Percentiles rank a stretch among this genome's conserved stretches.
Evolutionary conservation across 495 filamentous ascomycete genomes (phyloP).

Genomic region (Evansstolkia leycettana): DNA sequence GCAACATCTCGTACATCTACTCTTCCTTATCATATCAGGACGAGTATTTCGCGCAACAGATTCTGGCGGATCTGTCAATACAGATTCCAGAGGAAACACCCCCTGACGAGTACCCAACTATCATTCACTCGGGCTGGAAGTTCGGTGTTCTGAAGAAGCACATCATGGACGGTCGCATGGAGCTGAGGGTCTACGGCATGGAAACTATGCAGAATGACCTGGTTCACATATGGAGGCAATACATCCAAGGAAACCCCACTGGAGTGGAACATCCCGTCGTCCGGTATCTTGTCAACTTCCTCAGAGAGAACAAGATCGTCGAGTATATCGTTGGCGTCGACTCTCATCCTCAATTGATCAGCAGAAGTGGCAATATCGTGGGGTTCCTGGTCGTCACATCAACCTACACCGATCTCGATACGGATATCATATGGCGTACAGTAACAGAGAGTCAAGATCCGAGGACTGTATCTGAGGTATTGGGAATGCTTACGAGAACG

Average conservation of each 20-base stretch:
- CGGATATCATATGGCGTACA: constrained; percentile 76
- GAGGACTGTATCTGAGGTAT: constrained; percentile 64
- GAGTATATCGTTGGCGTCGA: constrained; percentile 84
- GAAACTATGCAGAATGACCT: constrained; percentile 61
- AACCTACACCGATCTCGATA: constrained; percentile 57
- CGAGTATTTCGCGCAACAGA: constrained; percentile 11
- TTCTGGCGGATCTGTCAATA: constrained; percentile 25
- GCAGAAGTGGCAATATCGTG: constrained; percentile 68
- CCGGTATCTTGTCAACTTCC: constrained; percentile 51
- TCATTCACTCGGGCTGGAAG: constrained; percentile 56
- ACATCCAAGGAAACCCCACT: constrained; percentile 27
- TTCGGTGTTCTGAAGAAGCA: constrained; percentile 56
- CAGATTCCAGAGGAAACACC: constrained; percentile 24
- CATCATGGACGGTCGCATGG: constrained; percentile 77
- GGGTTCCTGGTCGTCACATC: constrained; percentile 77
- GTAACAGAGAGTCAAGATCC: constrained; percentile 75
- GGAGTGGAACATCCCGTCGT: constrained; percentile 39
- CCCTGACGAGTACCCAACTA: constrained; percentile 14
- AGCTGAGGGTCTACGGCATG: constrained; percentile 65
- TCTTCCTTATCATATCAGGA: constrained; percentile 11
- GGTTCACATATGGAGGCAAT: constrained; percentile 44
- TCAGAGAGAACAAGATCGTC: constrained; percentile 53
- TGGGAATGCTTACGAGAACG: constrained; percentile 62
- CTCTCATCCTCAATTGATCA: constrained; percentile 83
- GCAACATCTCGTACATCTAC: constrained; percentile 15